Evolutionary conservation across 2,329 filamentous ascomycete genomes (phyloP), one percentile per base, ranked within the genome.

Genomic region (Calonectria hawksworthii): DNA sequence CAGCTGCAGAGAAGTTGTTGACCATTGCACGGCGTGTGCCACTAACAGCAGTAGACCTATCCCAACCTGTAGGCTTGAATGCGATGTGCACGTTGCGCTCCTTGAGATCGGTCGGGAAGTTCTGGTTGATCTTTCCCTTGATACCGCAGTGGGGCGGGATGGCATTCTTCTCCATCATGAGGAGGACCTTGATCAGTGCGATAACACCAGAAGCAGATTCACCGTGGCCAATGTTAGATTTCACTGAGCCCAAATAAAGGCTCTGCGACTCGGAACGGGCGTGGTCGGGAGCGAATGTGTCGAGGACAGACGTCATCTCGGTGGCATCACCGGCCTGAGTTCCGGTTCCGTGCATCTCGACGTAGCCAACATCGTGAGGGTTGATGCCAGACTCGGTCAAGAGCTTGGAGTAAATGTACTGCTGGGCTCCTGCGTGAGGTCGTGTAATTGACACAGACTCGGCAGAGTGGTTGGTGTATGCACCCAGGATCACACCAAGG

Each of bases 301-400:
- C 84, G 14, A 93, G 92, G 63, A 98, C 94, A 92, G 65, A 98
- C 94, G 90, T 87, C 94, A 97, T 96, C 84, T 98, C 96, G 2
- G 92, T 93, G 7, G 92, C 93, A 82, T 98, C 95, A 74, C 95
- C 96, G 47, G 94, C 95, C 84, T 98, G 95, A 0, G 95, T 98
- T 52, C 95, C 95, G 2, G 96, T 98, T 13, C 96, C 95, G 84
- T 98, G 95, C 92, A 98, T 95, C 85, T 98, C 95, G 4, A 98
- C 93, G 81, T 96, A 97, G 83, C 92, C 92, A 52, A 98, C 90
- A 75, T 95, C 93, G 68, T 92, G 89, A 3, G 95, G 93, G 80
- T 96, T 93, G 34, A 96, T 89, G 74, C 93, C 93, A 47, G 94
- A 92, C 52, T 94, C 91, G 61, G 93, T 90, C 1, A 96, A 88